Evolutionary conservation across 352 stramenopile genomes (phyloP), one percentile per base, ranked within the genome.

Genomic region (Globisporangium nodosum): DNA sequence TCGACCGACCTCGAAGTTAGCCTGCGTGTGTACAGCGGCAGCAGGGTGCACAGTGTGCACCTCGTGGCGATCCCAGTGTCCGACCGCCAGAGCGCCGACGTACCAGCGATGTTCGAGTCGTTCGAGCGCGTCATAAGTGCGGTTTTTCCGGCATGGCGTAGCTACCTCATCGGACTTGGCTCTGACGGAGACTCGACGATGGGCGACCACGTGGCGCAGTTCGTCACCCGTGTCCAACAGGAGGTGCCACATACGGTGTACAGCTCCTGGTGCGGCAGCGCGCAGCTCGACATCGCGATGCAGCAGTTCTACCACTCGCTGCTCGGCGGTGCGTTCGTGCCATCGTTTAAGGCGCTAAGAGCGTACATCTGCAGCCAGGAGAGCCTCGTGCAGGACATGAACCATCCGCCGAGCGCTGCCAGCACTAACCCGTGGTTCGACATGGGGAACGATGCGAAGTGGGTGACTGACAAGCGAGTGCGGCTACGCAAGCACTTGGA

Each of bases 391-490:
- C 49, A 56, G 18, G 60, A 60, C 42, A 75, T 79, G 61, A 61
- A 60, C 18, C 45, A 61, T 8, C 63, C 60, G 9, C 66, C 70
- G 24, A 67, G 61, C 8, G 45, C 31, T 8, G 54, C 58, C 11
- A 31, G 50, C 7, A 50, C 56, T 24, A 68, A 69, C 20, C 58
- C 50, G 49, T 81, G 68, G 67, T 30, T 77, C 13, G 60, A 56
- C 21, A 56, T 84, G 35, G 71, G 67, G 5, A 63, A 68, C 13
- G 67, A 81, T 31, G 71, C 69, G 0, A 64, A 74, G 54, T 90
- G 80, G 80, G 64, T 90, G 51, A 74, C 69, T 0, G 63, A 74
- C 35, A 79, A 85, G 54, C 77, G 76, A 18, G 66, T 81, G 18
- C 63, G 78, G n/a, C 49, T 89, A 18, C 71, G 60, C 35, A 70